Conservation (phyloP, 148 eudicot genomes). For the Tetragonia tetragonoides region DNA sequence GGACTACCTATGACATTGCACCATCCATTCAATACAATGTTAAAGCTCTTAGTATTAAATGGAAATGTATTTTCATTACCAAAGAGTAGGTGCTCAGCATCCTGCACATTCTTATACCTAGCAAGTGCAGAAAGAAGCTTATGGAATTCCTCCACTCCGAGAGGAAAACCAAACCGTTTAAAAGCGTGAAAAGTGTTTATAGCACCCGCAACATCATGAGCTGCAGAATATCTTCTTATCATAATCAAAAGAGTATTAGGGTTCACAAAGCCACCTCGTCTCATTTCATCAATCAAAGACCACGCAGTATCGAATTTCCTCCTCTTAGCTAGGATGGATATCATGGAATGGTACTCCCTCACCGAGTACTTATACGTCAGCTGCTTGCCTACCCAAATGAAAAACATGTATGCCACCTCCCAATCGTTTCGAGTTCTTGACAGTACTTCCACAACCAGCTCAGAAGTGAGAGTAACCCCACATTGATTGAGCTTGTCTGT, state of each 20-base stretch:
- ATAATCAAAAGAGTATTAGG: constrained; percentile 71
- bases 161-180: constrained; percentile 52
- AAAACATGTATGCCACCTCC: constrained; percentile 77
- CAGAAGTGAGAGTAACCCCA: constrained; percentile 42
- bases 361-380: constrained; percentile 47
- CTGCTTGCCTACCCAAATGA: constrained; percentile 76
- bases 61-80: constrained; percentile 60
- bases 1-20: constrained; percentile 60
- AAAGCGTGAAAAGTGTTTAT: constrained; percentile 71
- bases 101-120: constrained; percentile 84
- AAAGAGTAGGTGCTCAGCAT: constrained; percentile 80
- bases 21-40: constrained; percentile 88
- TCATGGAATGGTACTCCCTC: constrained; percentile 72
- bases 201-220: constrained; percentile 75
- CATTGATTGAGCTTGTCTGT: constrained; percentile 60
- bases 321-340: constrained; percentile 71
- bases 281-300: constrained; percentile 81
- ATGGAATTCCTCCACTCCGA: constrained; percentile 73
- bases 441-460: constrained; percentile 58
- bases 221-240: constrained; percentile 75
- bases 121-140: constrained; percentile 74
- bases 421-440: constrained; percentile 62
- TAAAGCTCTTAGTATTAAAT: constrained; percentile 75
- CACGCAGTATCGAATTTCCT: constrained; percentile 86
- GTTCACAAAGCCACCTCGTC: constrained; percentile 44